Evolutionary conservation across 768 basidiomycete genomes (phyloP).

Genomic region (Coprinopsis strossmayeri): DNA sequence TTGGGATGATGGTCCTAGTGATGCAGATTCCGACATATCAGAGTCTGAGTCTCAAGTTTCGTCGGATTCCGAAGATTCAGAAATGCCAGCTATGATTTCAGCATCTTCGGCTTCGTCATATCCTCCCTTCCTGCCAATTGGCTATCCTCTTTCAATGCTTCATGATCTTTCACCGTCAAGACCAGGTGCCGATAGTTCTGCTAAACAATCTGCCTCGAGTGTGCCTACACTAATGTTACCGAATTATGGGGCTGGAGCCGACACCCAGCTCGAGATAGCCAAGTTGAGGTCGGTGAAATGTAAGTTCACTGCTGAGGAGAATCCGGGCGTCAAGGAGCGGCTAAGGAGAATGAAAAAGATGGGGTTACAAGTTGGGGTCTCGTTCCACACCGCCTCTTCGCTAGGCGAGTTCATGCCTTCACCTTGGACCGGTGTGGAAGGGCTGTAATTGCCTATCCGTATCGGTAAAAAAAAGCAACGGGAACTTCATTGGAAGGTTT

Average conservation of each 20-base stretch:
- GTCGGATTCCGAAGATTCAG: too few relatives aligned
- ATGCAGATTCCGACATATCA: background rate
- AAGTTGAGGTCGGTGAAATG: constrained; percentile 18
- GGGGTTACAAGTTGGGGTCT: constrained; percentile 18
- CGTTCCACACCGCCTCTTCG: constrained; percentile 17
- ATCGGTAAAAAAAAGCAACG: too few relatives aligned
- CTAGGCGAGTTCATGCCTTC: constrained; percentile 24
- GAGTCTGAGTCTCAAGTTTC: background rate
- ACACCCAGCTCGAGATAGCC: background rate
- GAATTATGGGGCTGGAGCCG: background rate
- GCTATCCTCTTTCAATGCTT: too few relatives aligned
- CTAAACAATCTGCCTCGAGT: too few relatives aligned
- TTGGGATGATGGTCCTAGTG: background rate
- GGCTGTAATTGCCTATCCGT: too few relatives aligned
- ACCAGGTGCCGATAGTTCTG: too few relatives aligned
- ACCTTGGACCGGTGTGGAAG: constrained; percentile 23
- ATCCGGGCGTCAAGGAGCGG: constrained; percentile 12
- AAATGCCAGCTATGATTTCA: too few relatives aligned
- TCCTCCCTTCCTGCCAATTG: too few relatives aligned
- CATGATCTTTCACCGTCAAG: too few relatives aligned
- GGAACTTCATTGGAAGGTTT: too few relatives aligned
- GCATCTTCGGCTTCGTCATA: too few relatives aligned
- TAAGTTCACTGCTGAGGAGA: constrained; percentile 20
- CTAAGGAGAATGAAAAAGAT: constrained; percentile 12
- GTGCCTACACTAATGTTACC: background rate